Evolutionary conservation across 805 yeast species (phyloP).

Genomic region (Debaryomyces prosopidis): DNA sequence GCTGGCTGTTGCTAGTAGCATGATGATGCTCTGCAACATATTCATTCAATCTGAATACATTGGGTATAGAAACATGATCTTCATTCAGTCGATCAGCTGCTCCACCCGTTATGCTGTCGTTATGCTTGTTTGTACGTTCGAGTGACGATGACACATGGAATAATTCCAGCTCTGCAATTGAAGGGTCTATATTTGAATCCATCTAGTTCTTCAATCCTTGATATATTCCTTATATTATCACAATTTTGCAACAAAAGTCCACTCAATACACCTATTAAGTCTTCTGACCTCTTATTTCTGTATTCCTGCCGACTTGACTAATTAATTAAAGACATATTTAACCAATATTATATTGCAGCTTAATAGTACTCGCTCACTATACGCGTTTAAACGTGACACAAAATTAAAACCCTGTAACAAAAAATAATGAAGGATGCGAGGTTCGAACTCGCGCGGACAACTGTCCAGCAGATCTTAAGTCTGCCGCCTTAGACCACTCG

Average conservation of each 20-base stretch:
- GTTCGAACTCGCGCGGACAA: conserved; percentile 55
- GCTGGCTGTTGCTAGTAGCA: neutral
- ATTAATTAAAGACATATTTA: no score
- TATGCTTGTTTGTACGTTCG: conserved; percentile 3
- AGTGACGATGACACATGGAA: conserved; percentile 10
- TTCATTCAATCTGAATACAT: conserved; percentile 15
- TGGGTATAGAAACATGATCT: conserved; percentile 3
- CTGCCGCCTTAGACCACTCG: conserved; percentile 55
- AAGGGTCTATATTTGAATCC: conserved; percentile 20
- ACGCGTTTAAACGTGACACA: neutral
- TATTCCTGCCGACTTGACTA: no score
- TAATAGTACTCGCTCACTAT: neutral
- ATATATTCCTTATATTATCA: no score
- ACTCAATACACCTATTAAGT: no score
- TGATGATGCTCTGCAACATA: conserved; percentile 9
- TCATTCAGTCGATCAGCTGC: conserved; percentile 3
- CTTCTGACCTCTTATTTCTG: no score
- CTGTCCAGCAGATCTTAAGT: conserved; percentile 50
- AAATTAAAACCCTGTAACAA: conserved; percentile 9
- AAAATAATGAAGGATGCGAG: conserved; percentile 50
- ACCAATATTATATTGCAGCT: neutral
- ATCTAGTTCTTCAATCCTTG: conserved; percentile 2
- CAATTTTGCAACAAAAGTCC: no score
- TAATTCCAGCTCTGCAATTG: conserved; percentile 16
- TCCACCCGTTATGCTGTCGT: neutral